These are phyloP conservation scores for Apiospora saccharicola DNA, from an alignment of 2,329 filamentous ascomycete genomes.

Conservation along the genomic window DNA sequence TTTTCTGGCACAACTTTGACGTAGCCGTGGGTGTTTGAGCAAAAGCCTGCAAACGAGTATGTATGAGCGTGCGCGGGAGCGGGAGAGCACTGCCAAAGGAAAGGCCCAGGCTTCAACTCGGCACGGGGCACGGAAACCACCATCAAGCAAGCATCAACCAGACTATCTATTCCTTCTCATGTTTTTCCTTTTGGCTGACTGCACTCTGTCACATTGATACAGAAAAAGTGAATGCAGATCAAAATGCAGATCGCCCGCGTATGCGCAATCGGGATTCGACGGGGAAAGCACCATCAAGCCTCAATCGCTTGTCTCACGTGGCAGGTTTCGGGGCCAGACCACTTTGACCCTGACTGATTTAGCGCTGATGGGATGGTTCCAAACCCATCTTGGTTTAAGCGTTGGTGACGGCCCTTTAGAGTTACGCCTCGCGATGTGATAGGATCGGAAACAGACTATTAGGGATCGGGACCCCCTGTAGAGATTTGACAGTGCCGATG, in stretches of 20 bases:
- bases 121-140: not conserved
- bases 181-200: not conserved
- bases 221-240: not conserved
- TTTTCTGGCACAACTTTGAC: not conserved
- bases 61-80: not conserved
- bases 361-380: not conserved
- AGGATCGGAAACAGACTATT: not conserved
- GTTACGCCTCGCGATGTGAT: not conserved
- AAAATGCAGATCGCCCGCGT: not conserved
- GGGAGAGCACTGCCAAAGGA: not conserved
- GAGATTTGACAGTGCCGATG: not conserved
- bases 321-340: not conserved
- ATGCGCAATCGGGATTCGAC: not conserved
- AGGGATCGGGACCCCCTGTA: not conserved
- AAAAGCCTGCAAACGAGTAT: not conserved
- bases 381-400: not conserved
- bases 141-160: not conserved
- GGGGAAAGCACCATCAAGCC: not conserved
- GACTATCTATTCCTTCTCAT: not conserved
- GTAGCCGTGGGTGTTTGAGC: not conserved
- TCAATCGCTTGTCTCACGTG: not conserved
- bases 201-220: not conserved
- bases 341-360: not conserved
- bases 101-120: too few species aligned
- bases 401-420: not conserved